Evolutionary conservation across 1,284 basidiomycete species (phyloP).

Genomic region (Afroboletus lepidellus): DNA sequence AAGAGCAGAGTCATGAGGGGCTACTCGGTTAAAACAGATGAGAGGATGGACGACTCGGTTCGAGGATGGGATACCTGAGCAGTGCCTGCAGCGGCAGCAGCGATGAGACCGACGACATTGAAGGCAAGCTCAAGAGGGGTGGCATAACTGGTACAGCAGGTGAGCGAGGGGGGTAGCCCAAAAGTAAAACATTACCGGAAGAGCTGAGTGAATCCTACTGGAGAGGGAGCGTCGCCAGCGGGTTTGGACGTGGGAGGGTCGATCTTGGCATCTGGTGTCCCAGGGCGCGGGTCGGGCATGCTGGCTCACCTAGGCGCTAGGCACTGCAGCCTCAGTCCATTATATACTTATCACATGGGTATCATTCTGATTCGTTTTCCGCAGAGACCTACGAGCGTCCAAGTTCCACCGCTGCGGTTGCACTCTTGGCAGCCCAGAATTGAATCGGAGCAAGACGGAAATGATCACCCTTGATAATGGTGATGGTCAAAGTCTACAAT

Average conservation of each 20-base stretch:
- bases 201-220: constrained; percentile 17
- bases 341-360: no score
- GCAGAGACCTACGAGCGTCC: no score
- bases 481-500: no score
- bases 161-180: no score
- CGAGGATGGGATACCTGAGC: constrained; percentile 53
- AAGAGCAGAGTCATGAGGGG: constrained; percentile 84
- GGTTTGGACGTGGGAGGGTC: neutral
- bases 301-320: no score
- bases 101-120: constrained; percentile 63
- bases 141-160: constrained; percentile 22
- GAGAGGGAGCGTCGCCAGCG: neutral
- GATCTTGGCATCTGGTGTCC: neutral
- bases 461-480: no score
- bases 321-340: neutral
- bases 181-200: constrained; percentile 20
- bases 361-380: no score
- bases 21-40: constrained; percentile 37
- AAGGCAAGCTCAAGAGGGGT: constrained; percentile 64
- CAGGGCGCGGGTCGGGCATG: neutral
- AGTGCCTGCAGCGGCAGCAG: constrained; percentile 69
- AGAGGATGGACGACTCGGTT: constrained; percentile 1
- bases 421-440: no score
- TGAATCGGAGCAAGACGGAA: no score
- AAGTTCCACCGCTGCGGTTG: no score